A percentile compares a stretch with the other conserved stretches of the same genome.
phyloP scores from a whole-genome alignment of 371 early-diverging fungal species.

The Apophysomyces ossiformis region DNA sequence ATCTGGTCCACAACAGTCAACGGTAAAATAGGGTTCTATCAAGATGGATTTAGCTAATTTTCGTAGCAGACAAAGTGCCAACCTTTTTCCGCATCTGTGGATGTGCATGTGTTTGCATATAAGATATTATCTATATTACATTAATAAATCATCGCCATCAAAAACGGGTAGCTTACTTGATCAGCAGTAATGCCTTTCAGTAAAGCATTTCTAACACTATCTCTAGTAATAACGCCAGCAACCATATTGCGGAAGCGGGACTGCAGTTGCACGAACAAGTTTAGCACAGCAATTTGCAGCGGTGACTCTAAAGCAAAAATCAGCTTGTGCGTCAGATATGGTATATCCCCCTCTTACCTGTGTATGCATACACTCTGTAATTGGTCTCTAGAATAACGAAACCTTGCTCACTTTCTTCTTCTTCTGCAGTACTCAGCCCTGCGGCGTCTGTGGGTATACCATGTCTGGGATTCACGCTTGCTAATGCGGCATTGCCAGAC shows the following conservation, averaged over 20 bases:
- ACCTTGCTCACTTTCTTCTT: constrained; percentile 65
- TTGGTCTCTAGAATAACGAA: constrained; percentile 92
- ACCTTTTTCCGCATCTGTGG: constrained; percentile 86
- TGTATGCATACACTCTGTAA: constrained; percentile 95
- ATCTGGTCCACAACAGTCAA: constrained; percentile 97
- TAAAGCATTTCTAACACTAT: constrained; percentile 90
- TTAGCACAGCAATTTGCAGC: constrained; percentile 97
- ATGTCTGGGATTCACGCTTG: constrained; percentile 19
- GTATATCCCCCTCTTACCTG: constrained; percentile 51
- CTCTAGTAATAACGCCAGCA: constrained; percentile 90
- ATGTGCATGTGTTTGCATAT: constrained; percentile 90
- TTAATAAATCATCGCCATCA: neutral
- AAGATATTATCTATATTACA: constrained; percentile 76
- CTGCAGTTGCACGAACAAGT: constrained; percentile 87
- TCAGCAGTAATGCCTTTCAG: constrained; percentile 95
- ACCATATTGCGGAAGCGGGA: constrained; percentile 96
- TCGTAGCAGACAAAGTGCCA: neutral
- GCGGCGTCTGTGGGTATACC: constrained; percentile 24
- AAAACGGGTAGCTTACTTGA: constrained; percentile 63
- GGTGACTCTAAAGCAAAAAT: constrained; percentile 68
- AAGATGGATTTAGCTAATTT: neutral
- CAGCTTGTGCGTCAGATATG: neutral
- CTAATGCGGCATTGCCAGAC: constrained; percentile 69
- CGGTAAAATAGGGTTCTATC: constrained; percentile 81
- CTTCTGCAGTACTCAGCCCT: constrained; percentile 28